A percentile compares a stretch with the other conserved stretches of the same genome.
phyloP scores from a whole-genome alignment of 2,329 filamentous ascomycete species.

The Rugonectria rugulosa region DNA sequence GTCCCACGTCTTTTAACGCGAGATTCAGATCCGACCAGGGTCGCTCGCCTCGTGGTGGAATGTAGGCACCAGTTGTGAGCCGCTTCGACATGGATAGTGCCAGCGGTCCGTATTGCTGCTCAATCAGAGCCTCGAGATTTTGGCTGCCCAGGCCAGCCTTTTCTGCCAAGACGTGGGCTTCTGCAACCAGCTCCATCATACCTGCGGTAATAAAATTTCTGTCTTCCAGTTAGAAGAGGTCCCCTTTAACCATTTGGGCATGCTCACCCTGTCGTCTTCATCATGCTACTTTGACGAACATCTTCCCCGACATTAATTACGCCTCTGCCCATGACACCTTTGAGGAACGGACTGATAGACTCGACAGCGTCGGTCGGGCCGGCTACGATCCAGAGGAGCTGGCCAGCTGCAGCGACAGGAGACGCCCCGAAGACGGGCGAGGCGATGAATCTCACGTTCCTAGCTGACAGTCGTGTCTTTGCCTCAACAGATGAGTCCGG shows the following conservation, averaged over 20 bases:
- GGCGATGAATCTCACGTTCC: conserved; percentile 49
- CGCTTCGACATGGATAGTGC: conserved; percentile 48
- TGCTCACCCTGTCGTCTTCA: conserved; percentile 56
- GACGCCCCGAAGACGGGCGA: conserved; percentile 60
- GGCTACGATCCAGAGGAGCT: conserved; percentile 55
- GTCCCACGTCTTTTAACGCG: conserved; percentile 60
- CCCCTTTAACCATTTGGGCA: rapidly evolving
- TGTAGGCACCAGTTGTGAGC: conserved; percentile 49
- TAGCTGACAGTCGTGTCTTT: conserved; percentile 37
- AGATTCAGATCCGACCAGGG: conserved; percentile 58
- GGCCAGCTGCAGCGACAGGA: conserved; percentile 54
- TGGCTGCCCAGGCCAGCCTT: conserved; percentile 50
- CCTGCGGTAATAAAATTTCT: conserved; percentile 59
- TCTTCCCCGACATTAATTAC: conserved; percentile 53
- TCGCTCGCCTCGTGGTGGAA: conserved; percentile 42
- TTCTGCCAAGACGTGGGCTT: conserved; percentile 58
- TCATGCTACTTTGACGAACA: conserved; percentile 51
- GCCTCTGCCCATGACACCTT: conserved; percentile 51
- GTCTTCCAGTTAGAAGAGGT: not conserved
- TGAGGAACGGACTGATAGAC: conserved; percentile 47
- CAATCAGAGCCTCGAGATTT: conserved; percentile 52
- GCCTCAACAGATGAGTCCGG: conserved; percentile 49
- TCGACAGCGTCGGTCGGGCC: conserved; percentile 48
- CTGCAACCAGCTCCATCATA: conserved; percentile 57
- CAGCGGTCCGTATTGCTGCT: conserved; percentile 48